Evolutionary conservation across 1,284 basidiomycete species (phyloP), one percentile per base, ranked within the genome.

Genomic region (Thecaphora frezii): DNA sequence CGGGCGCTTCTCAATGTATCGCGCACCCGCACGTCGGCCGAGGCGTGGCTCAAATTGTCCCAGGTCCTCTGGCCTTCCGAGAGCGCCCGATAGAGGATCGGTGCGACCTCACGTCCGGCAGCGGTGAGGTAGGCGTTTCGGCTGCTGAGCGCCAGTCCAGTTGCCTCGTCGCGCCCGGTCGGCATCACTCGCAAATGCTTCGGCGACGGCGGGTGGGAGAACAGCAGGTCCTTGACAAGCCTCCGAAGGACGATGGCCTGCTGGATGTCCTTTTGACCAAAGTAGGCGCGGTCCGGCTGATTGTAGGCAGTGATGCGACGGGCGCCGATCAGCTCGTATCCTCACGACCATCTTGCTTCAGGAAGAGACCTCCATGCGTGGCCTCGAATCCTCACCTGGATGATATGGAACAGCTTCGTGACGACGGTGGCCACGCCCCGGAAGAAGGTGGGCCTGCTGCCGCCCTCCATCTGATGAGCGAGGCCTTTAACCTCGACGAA

Each of bases 231-330:
- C 28, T 84, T 82, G 47, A 86, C 85, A 79, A 98, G 84, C n/a
- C 89, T 87, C 42, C 89, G 87, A 22, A 98, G 84, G 21, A 98
- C 81, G 9, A 97, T 81, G 0, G 89, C 91, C 78, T 98, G 94
- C 78, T 98, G 94, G 52, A 98, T 97, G 76, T 98, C 94, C 79
- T 98, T 98, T 80, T 97, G 94, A 0, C 96, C 94, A 73, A 98
- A 97, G 80, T 97, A 98, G 22, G 90, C 87, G 54, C 87, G 86
- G 48, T 90, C 90, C 2, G 94, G 94, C 89, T 93, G n/a, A 10
- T 12, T 23, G 12, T 18, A n/a, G 26, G 12, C 21, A 44, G 12
- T 10, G 18, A 12, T 12, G 26, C 21, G 12, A 44, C 21, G 42
- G 12, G n/a, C 26, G 12, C 42, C 21, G 12, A 10, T 37, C 33